Evolutionary conservation across 495 filamentous ascomycete species (phyloP), one percentile per base, ranked within the genome.

Genomic region (Aspergillus bertholletiae): DNA sequence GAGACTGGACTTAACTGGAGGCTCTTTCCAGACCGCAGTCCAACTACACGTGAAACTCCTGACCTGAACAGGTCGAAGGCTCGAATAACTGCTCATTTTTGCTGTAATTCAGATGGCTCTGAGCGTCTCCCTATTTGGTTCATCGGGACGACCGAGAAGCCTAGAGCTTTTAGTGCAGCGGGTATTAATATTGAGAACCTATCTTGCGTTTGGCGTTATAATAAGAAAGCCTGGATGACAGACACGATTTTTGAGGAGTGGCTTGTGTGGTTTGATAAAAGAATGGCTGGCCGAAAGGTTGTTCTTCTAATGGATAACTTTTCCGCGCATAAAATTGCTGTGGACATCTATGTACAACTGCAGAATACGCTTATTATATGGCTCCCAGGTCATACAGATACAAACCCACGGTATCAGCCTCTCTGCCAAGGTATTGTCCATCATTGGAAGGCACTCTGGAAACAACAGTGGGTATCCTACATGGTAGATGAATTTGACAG

Each of bases 171-270:
- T 28, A 32, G 5, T 6, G 32, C 46, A 15, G 51, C 54, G 20
- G 41, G 53, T 8, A 51, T 63, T 20, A 51, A 60, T 43, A 54
- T 68, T 30, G 49, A 53, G 30, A 64, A 53, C 32, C 45, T 67
- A 9, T 57, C 55, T 6, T 56, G 37, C 23, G 35, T 49, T 13
- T 69, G 60, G 54, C 28, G 56, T 7, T 49, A 13, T 30, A 71
- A 68, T 55, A 62, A 62, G 37, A 64, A 64, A 22, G 64, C 63
- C 12, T 71, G 61, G 55, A 70, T 73, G 58, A 68, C 56, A 17
- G 40, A 47, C 15, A 22, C 23, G 2, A 63, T 73, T 23, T 61
- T 59, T 34, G 43, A 60, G 27, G 61, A 70, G 49, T 72, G 61
- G 57, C 28, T 71, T 30, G 21, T 49, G 1, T 56, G 39, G 56